Evolutionary conservation across 2,329 filamentous ascomycete genomes (phyloP), one percentile per base, ranked within the genome.

Genomic region (Cordyceps cateniannulata): DNA sequence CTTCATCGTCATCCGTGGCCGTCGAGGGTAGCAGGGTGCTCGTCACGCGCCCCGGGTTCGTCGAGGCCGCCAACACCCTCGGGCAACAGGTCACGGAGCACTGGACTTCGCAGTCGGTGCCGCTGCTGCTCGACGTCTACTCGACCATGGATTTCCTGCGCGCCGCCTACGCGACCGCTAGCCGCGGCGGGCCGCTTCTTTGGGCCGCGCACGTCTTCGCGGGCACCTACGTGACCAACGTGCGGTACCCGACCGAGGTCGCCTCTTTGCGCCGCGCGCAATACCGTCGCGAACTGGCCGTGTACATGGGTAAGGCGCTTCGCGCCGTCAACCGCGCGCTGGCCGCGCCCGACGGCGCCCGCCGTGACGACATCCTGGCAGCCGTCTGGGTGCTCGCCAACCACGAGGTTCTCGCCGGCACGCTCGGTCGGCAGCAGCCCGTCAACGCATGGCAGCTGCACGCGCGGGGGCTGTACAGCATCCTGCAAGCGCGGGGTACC

Each of bases 391-490:
- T 77, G 38, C 65, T 77, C 22, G 64, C 72, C 45, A 75, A 74
- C 62, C 76, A 77, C 51, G 75, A 77, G 69, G 75, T 73, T 42
- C 68, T 76, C 12, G 67, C 75, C 55, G 75, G 75, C n/a, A 74
- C 74, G 1, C 62, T 77, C 9, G 64, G 64, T 25, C 64, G 65
- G 2, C 57, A 61, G 24, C 64, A 69, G 24, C 62, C 64, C 1
- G 44, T 66, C 38, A 73, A 69, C 38, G 68, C 74, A 2, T 77
- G 75, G 75, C 69, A 74, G 64, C 62, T 75, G 16, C 75, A 77
- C 58, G 67, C 70, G 0, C 63, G 67, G 3, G 75, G 75, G 2
- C 58, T 77, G 5, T 70, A 72, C 38, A 72, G 71, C 55, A 72
- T 77, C 18, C 68, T 77, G 24, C 70, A 75, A 44, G 62, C 69